These are phyloP conservation scores for Saccharomyces hybrid DNA, from an alignment of 1,139 yeast species.

Conservation along the genomic window DNA sequence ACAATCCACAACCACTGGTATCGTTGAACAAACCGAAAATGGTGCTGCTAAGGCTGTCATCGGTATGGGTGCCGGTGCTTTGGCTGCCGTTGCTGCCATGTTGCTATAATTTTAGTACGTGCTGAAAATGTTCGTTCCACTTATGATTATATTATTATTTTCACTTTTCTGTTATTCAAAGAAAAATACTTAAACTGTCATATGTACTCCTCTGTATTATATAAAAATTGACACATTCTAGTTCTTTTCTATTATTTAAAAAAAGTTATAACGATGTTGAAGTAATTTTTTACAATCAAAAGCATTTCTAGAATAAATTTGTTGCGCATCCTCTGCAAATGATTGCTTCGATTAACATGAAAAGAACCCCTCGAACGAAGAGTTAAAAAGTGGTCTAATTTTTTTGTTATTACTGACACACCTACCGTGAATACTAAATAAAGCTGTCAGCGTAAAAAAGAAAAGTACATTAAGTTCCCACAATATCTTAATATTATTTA, in stretches of 20 bases:
- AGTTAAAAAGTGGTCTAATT: background rate
- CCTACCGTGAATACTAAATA: background rate
- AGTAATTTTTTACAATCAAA: background rate
- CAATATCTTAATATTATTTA: background rate
- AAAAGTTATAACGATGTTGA: background rate
- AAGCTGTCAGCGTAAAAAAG: background rate
- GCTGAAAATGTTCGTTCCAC: background rate
- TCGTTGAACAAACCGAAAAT: constrained; percentile 5
- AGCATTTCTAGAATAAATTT: background rate
- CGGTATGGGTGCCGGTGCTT: constrained; percentile 7
- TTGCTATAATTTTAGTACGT: constrained; percentile 3
- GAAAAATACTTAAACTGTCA: background rate
- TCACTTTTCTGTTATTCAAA: background rate
- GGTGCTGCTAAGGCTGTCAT: constrained; percentile 7
- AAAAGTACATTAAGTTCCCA: background rate
- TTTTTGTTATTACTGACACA: background rate
- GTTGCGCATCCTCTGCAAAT: background rate
- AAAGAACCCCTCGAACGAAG: background rate
- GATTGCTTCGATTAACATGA: background rate
- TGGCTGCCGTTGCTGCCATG: constrained; percentile 6
- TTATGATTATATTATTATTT: background rate
- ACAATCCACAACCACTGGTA: background rate
- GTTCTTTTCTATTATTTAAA: background rate
- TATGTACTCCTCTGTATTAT: background rate
- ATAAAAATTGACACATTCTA: background rate